Evolutionary conservation across 78 protist genomes (phyloP), one percentile per base, ranked within the genome.

Genomic region (Bodo saltans): DNA sequence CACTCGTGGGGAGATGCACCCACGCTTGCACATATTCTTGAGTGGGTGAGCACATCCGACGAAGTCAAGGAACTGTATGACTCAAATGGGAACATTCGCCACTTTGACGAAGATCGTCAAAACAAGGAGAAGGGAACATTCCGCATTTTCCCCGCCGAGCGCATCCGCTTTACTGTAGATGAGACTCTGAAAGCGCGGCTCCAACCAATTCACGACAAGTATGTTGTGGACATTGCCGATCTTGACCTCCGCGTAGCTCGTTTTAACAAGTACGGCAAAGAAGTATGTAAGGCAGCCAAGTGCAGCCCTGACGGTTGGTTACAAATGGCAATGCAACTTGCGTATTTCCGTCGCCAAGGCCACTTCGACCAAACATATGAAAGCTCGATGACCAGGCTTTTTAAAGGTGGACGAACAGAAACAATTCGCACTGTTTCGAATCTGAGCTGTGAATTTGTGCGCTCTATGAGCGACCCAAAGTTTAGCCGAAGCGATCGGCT

Each of bases 351-450:
- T 29, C 27, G 28, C 73, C 41, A 70, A 12, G 88, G 88, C 3
- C 21, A 35, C 39, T 52, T 76, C 47, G 81, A 0, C 69, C 21
- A 83, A 52, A 87, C 90, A 21, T 90, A 90, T 39, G 93, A 90
- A 76, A 42, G 83, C n/a, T 26, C 81, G 68, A 76, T 74, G 26
- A 90, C 90, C 35, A 84, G 88, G 17, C 71, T 74, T 30, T 91
- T 87, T 75, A 32, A 47, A 26, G 81, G 68, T 29, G 94, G 94
- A 39, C 74, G 94, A 27, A 91, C 94, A 42, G 94, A 88, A 42
- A 87, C 91, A 53, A 78, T 88, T 32, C 68, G 94, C 21, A 41
- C 89, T 25, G 35, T 42, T 83, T 60, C 88, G 34, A 12, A 1
- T 28, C 88, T 88, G 72, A n/a, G 79, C n/a, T 42, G 40, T 25